phyloP scores from a whole-genome alignment of 331 rosid species.

The Cydonia oblonga region DNA sequence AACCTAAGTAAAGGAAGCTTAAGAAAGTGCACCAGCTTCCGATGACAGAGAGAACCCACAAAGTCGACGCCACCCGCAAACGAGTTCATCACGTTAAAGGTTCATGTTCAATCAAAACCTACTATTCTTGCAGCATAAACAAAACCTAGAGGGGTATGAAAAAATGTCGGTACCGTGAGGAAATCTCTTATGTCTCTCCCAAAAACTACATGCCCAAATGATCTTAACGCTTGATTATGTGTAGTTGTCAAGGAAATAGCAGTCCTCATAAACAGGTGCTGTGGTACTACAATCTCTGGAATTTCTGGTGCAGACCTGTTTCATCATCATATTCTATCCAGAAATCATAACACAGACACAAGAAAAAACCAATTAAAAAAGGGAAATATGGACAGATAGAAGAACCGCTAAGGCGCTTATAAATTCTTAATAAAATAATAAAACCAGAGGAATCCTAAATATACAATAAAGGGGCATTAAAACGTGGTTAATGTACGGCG shows the following conservation, averaged over 20 bases:
- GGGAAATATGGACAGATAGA: not conserved
- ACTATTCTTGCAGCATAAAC: not conserved
- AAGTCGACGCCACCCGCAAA: conserved; percentile 32
- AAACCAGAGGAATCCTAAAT: not conserved
- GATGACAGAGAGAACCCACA: conserved; percentile 34
- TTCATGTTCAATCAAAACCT: not conserved
- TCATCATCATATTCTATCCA: conserved; percentile 1
- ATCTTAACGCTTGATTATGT: conserved; percentile 16
- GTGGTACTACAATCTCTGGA: conserved; percentile 24
- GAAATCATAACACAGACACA: conserved; percentile 1
- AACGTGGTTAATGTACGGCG: not conserved
- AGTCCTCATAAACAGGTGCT: conserved; percentile 19
- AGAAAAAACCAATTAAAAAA: not conserved
- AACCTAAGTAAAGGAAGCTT: conserved; percentile 41
- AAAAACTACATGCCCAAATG: conserved; percentile 27
- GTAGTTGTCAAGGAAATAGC: conserved; percentile 24
- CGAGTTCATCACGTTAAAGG: not conserved
- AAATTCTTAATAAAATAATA: not conserved
- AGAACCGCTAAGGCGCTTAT: not conserved
- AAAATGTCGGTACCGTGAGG: conserved; percentile 28
- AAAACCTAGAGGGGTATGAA: not conserved
- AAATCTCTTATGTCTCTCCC: conserved; percentile 33
- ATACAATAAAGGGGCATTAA: not conserved
- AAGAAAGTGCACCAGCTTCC: conserved; percentile 26
- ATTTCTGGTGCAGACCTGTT: conserved; percentile 31